A percentile compares a stretch with the other conserved stretches of the same genome.
These are phyloP conservation scores for Wickerhamiella spandovensis DNA, from an alignment of 805 yeast species.

Conservation along the genomic window DNA sequence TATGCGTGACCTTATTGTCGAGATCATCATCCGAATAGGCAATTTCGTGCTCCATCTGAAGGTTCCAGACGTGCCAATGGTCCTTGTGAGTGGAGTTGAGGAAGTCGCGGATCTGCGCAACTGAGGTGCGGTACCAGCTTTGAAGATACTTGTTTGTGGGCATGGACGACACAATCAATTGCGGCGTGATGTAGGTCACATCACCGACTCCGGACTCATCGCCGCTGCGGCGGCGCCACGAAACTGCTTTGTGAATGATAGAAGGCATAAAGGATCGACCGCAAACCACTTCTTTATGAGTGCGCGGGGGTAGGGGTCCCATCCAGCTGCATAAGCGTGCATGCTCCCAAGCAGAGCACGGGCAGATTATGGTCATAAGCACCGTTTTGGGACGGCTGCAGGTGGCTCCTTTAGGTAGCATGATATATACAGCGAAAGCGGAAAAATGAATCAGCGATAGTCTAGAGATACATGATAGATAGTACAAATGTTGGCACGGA, in stretches of 20 bases:
- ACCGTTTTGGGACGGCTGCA: no score
- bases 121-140: constrained; percentile 38
- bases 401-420: no score
- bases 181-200: constrained; percentile 50
- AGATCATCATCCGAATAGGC: constrained; percentile 28
- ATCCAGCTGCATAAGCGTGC: neutral
- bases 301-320: neutral
- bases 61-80: constrained; percentile 64
- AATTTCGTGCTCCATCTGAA: constrained; percentile 44
- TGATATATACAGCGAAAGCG: no score
- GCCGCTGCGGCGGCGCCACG: neutral
- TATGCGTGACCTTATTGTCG: constrained; percentile 25
- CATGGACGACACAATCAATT: constrained; percentile 60
- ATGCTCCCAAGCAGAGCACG: neutral
- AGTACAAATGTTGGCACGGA: no score
- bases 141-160: constrained; percentile 41
- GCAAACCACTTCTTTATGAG: neutral
- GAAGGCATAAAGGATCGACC: neutral
- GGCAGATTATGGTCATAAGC: neutral
- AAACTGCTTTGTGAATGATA: neutral
- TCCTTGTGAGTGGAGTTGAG: constrained; percentile 34
- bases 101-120: constrained; percentile 37
- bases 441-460: no score
- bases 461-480: no score
- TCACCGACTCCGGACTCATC: constrained; percentile 31